Base-by-base conservation (phyloP, 768 basidiomycete species). In the Dioszegia hungarica region DNA sequence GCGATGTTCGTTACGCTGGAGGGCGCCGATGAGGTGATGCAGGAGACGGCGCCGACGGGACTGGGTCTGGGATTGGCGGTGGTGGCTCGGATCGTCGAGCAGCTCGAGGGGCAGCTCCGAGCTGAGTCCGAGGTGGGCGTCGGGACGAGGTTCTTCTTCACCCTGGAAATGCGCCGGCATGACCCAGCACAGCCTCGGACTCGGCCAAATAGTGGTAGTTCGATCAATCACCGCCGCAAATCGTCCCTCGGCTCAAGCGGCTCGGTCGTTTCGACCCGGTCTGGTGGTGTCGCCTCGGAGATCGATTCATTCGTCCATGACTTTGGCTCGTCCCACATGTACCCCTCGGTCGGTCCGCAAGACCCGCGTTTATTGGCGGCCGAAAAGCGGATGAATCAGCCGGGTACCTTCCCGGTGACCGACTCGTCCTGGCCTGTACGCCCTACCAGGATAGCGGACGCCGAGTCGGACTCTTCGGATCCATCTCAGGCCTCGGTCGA, bases 1-100 rank as follows among this genome's bases (percentile, higher is more conserved):
- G 83, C 81, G 50, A 87, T 90, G 48, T 89, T 90, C 75, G 79
- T 87, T 57, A 86, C 88, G 58, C 86, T 90, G 52, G 87, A 89
- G 73, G 84, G 87, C 61, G 85, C 88, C 9, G 87, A 87, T 15
- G 61, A 69, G 36, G 44, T 44, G 6, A 36, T 51, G 17, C n/a
- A 33, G 31, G 39, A 46, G 5, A 51, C 34, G 14, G 49, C 36
- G 12, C 36, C 44, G 38, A 57, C 59, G 8, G 66, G 68, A 11
- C 41, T 78, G 79, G 87, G 87, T 5, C 80, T 90, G 14, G 88
- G 88, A 3, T 78, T 89, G 28, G 88, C 89, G 3, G 86, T 89
- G 5, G 88, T 90, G 11, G 86, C 87, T 0, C 80, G 88, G 15
- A 88, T 89, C 38, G 85, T 89, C 3, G 84, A 86, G 63, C 87